These are phyloP conservation scores for Galeopsis tetrahit DNA, from an alignment of 257 asterid genomes.

Conservation along the genomic window DNA sequence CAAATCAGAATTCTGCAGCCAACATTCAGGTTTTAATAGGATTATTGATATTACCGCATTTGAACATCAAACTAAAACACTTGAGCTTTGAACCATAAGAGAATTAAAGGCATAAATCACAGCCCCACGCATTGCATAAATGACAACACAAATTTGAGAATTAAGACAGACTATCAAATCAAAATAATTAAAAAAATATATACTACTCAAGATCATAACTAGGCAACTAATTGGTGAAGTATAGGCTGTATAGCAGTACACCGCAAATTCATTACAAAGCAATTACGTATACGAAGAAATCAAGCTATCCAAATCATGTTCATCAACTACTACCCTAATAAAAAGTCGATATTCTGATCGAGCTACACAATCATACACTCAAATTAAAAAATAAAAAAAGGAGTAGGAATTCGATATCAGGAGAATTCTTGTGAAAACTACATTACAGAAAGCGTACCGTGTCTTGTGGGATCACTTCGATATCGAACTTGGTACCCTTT, in stretches of 20 bases:
- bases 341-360: constrained; percentile 16
- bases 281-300: not conserved
- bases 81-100: not conserved
- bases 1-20: not conserved
- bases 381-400: not conserved
- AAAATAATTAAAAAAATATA: not conserved
- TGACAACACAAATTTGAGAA: constrained; percentile 9
- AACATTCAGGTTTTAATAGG: constrained; percentile 2
- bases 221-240: not conserved
- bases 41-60: not conserved
- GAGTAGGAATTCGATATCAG: not conserved
- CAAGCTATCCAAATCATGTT: not conserved
- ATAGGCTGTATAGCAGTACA: not conserved
- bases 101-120: constrained; percentile 8
- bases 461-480: constrained; percentile 50
- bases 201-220: not conserved
- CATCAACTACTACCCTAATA: constrained; percentile 3
- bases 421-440: not conserved
- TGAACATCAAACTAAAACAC: constrained; percentile 4
- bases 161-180: not conserved
- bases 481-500: constrained; percentile 53
- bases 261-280: constrained; percentile 27
- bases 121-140: not conserved
- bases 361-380: not conserved
- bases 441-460: constrained; percentile 37